Evolutionary conservation across 345 rosid genomes (phyloP), one percentile per base, ranked within the genome.

Genomic region (Populus alba): DNA sequence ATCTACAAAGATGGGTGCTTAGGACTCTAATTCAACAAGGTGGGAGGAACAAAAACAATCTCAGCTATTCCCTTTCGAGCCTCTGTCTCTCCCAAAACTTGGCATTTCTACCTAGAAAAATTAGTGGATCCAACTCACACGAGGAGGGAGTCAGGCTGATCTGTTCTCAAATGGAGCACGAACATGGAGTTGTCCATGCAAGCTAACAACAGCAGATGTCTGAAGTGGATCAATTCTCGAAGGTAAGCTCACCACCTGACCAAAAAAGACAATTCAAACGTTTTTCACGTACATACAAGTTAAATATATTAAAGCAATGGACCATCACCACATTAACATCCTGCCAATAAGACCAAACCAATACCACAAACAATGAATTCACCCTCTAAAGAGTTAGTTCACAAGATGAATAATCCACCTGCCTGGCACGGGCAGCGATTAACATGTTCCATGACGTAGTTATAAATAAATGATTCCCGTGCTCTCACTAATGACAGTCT

Each of bases 201-300:
- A 85, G 85, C 91, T 92, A 71, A 92, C 91, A 62, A 87, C 91
- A 1, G 98, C 93, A 16, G 93, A 81, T 59, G 92, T 89, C 33
- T 81, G 87, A 59, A 82, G 89, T n/a, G 97, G 97, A 84, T 94
- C 91, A 11, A 94, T 92, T 85, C 93, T 92, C 61, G 86, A 78
- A 11, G 98, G 89, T 76, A 94, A 85, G 84, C 66, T 80, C 77
- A 94, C 89, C 23, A 94, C 89, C 97, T 94, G 90, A 75, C 79
- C 79, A 66, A 27, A 70, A 65, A 33, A 78, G 62, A 35, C 39
- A 71, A 16, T 74, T 57, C 31, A 61, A 63, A 69, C 22, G 29
- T 18, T 23, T 71, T 65, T 35, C 16, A 22, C 39, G 45, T 41
- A 10, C 45, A 2, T 41, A 67, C 17, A 61, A 62, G 55, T 29